These are phyloP conservation scores for Coemansia sp. DNA, from an alignment of 192 early-diverging fungal species.

Conservation along the genomic window DNA sequence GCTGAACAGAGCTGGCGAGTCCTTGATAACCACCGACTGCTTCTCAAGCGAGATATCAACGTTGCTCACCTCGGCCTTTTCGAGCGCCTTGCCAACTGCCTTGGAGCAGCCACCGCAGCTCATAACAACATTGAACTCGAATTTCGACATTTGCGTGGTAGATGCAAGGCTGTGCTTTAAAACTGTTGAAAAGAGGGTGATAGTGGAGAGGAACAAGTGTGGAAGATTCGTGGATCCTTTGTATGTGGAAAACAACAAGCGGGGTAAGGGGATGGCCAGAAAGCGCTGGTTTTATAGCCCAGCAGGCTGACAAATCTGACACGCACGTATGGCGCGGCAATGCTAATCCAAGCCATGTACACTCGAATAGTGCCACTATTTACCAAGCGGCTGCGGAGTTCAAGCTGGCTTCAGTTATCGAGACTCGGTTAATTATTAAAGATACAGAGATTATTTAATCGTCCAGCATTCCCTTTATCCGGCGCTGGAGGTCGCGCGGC, in stretches of 20 bases:
- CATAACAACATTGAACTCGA: slow-evolving; percentile 15
- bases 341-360: background rate
- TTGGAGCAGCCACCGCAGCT: slow-evolving; percentile 24
- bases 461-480: slow-evolving; percentile 42
- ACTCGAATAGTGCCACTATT: background rate
- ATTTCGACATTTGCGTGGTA: background rate
- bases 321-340: background rate
- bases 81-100: slow-evolving; percentile 18
- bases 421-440: background rate
- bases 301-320: background rate
- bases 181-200: background rate
- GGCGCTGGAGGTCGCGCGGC: slow-evolving; percentile 45
- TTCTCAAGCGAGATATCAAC: background rate
- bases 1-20: background rate
- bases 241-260: background rate
- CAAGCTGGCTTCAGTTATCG: background rate
- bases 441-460: slow-evolving; percentile 20
- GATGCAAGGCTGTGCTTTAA: background rate
- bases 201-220: background rate
- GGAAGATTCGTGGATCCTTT: slow-evolving; percentile 1
- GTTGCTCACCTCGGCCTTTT: background rate
- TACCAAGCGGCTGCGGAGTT: background rate
- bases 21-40: background rate
- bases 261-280: background rate
- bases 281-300: background rate